Base-by-base conservation (phyloP, 2,329 filamentous ascomycete genomes). In the Fusarium sp. region DNA sequence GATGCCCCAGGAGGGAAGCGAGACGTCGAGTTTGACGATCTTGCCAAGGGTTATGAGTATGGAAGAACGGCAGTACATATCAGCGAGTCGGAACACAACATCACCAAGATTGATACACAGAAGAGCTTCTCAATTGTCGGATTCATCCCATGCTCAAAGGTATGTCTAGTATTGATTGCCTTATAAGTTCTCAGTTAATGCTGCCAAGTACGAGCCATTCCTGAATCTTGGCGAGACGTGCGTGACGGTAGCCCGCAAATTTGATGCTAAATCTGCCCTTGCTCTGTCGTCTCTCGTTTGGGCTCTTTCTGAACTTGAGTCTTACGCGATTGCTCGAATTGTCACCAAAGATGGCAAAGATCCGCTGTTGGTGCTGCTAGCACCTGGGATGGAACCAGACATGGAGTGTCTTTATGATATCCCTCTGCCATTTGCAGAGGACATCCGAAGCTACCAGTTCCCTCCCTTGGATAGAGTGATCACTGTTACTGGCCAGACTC, bases 41-140 rank as follows among this genome's bases (percentile, higher is more conserved):
- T 99, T 36, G 93, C 93, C n/a, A 97, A 94, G 76, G 96, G 96
- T 0, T 99, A 95, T 74, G 90, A 93, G 74, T 99, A 99, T 76
- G 96, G 96, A 44, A 87, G 94, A 56, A 97, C 95, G 1, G 93
- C 92, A 4, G 95, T 99, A 2, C 90, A 91, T 69, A 97, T 99
- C 69, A 92, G 88, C 68, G 90, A 94, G 70, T 91, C 91, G 1
- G 95, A 99, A 72, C 86, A 91, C 76, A 93, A 94, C 69, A 89
- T 97, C 57, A 97, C 93, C n/a, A 94, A 91, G 67, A 84, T 97
- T 32, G 90, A 96, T 72, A 96, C 93, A 0, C 78, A 81, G 11
- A 89, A 91, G 59, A 85, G 86, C 9, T 88, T 98, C 57, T 90
- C 93, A 5, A 90, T 99, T 40, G 82, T 99, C 50, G 96, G 96